Base-by-base conservation (phyloP, 2,329 filamentous ascomycete species). In the Cordyceps cateniannulata region DNA sequence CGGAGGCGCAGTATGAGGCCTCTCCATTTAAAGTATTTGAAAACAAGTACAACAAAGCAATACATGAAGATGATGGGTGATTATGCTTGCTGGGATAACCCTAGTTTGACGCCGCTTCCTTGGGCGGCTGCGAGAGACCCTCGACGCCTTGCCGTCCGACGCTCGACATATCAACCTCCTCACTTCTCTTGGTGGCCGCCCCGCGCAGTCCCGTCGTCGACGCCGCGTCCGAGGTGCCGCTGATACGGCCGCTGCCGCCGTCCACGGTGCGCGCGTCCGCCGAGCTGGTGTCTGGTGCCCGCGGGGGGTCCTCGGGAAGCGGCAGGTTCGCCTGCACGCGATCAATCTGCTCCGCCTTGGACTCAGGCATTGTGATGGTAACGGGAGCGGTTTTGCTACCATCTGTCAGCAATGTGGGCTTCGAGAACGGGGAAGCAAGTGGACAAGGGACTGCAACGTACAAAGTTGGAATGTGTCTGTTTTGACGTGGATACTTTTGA, bases 211-310 rank as follows among this genome's bases (percentile, higher is more conserved):
- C 85, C 25, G 78, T 73, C 40, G 79, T 74, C 14, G 81, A 75
- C 2, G 73, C 78, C 0, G 78, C 79, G 4, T 84, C 82, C 50
- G 85, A 74, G 63, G 82, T 79, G 57, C 77, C 81, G 65, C 81
- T 71, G 1, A 79, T 66, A 59, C 80, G 74, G 22, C 88, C 87
- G 40, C 85, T 84, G 64, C 88, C 88, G 52, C 90, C 85, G 69
- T 90, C 88, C 70, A 90, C 85, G 60, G 77, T 90, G 64, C 83
- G 77, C 35, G 80, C 80, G 68, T 93, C 89, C 55, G 82, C 79
- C 0, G 87, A 90, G 72, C 93, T 86, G 81, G 86, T 92, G 79
- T 95, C 90, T 5, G 88, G 89, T n/a, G 85, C 76, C n/a, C 75
- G 77, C 1, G 89, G 89, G 24, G 90, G 90, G 66, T 93, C 81